Conservation (phyloP, 108 stramenopile species). For the Cylindrotheca fusiformis region DNA sequence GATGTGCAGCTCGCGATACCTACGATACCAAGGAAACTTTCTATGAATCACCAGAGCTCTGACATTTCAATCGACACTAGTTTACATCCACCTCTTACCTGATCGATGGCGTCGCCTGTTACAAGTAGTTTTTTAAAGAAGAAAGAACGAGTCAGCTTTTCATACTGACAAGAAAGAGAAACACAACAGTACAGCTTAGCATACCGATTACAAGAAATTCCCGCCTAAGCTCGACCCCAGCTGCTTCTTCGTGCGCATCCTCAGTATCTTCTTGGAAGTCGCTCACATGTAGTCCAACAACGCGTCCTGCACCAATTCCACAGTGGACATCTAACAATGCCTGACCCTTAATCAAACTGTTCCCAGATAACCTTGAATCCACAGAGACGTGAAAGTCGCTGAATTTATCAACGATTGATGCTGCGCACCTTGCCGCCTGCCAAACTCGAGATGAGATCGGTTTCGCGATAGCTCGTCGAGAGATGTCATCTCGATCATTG, state of each 20-base stretch:
- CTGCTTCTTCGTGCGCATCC: neutral
- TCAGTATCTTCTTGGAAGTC: constrained; percentile 19
- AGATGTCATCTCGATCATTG: constrained; percentile 1
- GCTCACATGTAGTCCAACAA: constrained; percentile 56
- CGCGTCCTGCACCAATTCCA: constrained; percentile 39
- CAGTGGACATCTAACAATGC: constrained; percentile 34
- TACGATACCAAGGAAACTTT: too few species aligned
- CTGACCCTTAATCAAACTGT: neutral
- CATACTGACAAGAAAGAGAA: too few species aligned
- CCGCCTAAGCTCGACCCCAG: constrained; percentile 19
- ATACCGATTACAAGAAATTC: constrained; percentile 61
- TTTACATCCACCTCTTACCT: constrained; percentile 40
- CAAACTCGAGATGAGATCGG: constrained; percentile 12
- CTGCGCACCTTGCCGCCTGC: constrained; percentile 24
- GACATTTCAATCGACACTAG: too few species aligned
- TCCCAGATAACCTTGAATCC: neutral
- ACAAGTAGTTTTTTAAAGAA: constrained; percentile 57
- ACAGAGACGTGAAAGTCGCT: constrained; percentile 17
- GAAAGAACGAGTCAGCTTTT: too few species aligned
- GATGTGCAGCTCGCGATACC: constrained; percentile 28
- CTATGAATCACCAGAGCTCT: too few species aligned
- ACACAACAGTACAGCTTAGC: too few species aligned
- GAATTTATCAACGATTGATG: constrained; percentile 34
- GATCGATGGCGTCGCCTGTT: constrained; percentile 61
- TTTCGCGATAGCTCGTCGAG: too few species aligned